Conservation (phyloP, 2,329 filamentous ascomycete species). For the Sarocladium kiliense region DNA sequence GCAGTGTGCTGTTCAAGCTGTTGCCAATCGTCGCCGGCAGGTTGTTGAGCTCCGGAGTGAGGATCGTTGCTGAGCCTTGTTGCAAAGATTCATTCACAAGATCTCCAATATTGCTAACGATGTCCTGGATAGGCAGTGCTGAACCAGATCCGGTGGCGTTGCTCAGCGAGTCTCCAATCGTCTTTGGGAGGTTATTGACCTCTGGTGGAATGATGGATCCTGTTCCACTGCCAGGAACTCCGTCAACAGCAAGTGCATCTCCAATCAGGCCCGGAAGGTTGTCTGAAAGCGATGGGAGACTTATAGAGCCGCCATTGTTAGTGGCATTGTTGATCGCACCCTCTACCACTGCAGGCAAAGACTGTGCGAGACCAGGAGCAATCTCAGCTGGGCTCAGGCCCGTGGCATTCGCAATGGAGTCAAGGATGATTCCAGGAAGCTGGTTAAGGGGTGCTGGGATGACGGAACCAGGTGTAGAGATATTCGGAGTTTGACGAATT, state of each 20-base stretch:
- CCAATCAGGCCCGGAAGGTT: not conserved
- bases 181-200: not conserved
- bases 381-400: not conserved
- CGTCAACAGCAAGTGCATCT: slow-evolving; percentile 1
- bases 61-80: not conserved
- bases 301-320: not conserved
- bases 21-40: not conserved
- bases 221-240: not conserved
- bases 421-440: not conserved
- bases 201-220: not conserved
- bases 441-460: not conserved
- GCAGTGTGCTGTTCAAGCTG: not conserved
- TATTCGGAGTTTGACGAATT: not conserved
- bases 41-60: slow-evolving; percentile 2
- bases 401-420: not conserved
- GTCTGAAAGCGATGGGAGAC: not conserved
- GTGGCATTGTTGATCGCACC: not conserved
- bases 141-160: not conserved
- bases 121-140: not conserved
- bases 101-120: not conserved
- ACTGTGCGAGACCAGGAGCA: not conserved
- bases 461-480: not conserved
- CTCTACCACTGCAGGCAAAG: not conserved
- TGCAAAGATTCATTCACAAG: not conserved
- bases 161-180: not conserved